Evolutionary conservation across 805 yeast genomes (phyloP).

Genomic region (Cyberlindnera lachancei): DNA sequence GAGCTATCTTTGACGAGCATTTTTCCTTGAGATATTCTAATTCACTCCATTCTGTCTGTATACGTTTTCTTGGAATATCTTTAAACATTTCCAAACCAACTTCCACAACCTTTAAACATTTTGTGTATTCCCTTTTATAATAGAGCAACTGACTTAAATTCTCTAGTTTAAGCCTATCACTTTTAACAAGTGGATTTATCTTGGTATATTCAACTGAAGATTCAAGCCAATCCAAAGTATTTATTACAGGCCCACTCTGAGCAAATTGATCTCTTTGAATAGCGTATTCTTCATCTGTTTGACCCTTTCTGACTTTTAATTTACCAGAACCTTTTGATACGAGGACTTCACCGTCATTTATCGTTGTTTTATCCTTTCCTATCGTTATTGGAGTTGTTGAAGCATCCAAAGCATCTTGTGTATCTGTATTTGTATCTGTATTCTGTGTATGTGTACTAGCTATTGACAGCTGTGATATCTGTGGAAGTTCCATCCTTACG

Average conservation of each 20-base stretch:
- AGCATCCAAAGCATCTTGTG: not conserved
- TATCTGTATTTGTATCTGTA: not conserved
- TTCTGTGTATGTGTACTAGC: not conserved
- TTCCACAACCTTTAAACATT: slow-evolving; percentile 41
- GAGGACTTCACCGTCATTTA: slow-evolving; percentile 30
- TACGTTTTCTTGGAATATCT: slow-evolving; percentile 29
- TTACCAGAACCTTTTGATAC: slow-evolving; percentile 41
- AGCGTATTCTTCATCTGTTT: slow-evolving; percentile 54
- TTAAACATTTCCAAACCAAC: slow-evolving; percentile 28
- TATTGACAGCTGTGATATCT: not conserved
- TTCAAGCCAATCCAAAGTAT: slow-evolving; percentile 38
- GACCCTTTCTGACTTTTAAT: slow-evolving; percentile 55
- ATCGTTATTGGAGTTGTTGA: no score
- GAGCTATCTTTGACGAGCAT: slow-evolving; percentile 31
- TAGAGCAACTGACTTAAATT: slow-evolving; percentile 60
- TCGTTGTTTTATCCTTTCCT: slow-evolving; percentile 15
- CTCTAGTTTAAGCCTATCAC: slow-evolving; percentile 46
- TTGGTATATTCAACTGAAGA: slow-evolving; percentile 20
- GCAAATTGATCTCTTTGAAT: slow-evolving; percentile 45
- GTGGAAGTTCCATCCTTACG: not conserved
- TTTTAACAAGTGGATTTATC: slow-evolving; percentile 34
- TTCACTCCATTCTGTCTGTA: slow-evolving; percentile 45
- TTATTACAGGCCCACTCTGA: slow-evolving; percentile 49
- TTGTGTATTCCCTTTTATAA: slow-evolving; percentile 41
- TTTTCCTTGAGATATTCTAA: slow-evolving; percentile 36